These are phyloP conservation scores for Celoporthe dispersa DNA, from an alignment of 2,329 filamentous ascomycete genomes.

Conservation along the genomic window DNA sequence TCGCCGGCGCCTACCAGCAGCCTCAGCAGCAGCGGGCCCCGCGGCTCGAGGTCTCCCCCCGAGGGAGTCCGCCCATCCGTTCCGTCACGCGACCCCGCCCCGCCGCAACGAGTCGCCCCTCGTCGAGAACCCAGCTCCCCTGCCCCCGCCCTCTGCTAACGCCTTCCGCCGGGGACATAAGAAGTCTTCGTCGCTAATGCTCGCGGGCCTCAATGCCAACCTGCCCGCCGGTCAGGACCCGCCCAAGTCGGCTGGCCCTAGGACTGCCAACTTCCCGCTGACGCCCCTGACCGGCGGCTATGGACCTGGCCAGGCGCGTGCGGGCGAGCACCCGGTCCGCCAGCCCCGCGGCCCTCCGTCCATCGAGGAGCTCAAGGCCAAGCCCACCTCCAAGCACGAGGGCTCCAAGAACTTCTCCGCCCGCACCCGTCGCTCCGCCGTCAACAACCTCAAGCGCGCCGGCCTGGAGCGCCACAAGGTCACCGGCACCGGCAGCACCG, in stretches of 20 bases:
- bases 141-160: constrained; percentile 86
- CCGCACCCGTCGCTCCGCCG: constrained; percentile 87
- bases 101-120: constrained; percentile 69
- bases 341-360: constrained; percentile 92
- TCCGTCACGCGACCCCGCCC: constrained; percentile 69
- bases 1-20: constrained; percentile 45
- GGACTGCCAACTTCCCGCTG: constrained; percentile 77
- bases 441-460: constrained; percentile 89
- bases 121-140: constrained; percentile 64
- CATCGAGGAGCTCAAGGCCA: constrained; percentile 85
- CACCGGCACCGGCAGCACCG: constrained; percentile 71
- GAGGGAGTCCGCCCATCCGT: constrained; percentile 58
- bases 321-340: constrained; percentile 90
- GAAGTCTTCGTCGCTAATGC: constrained; percentile 75
- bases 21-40: constrained; percentile 62
- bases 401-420: constrained; percentile 97
- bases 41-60: constrained; percentile 81
- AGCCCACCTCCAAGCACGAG: constrained; percentile 90
- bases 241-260: constrained; percentile 69
- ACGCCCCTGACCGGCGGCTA: constrained; percentile 85
- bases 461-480: constrained; percentile 84
- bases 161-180: constrained; percentile 94
- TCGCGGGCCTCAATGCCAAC: constrained; percentile 55
- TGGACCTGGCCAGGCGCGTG: constrained; percentile 88
- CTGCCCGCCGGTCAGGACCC: constrained; percentile 49